A percentile compares a stretch with the other conserved stretches of the same genome.
phyloP scores from a whole-genome alignment of 208 protist species.

The Crithidia expoeki region DNA sequence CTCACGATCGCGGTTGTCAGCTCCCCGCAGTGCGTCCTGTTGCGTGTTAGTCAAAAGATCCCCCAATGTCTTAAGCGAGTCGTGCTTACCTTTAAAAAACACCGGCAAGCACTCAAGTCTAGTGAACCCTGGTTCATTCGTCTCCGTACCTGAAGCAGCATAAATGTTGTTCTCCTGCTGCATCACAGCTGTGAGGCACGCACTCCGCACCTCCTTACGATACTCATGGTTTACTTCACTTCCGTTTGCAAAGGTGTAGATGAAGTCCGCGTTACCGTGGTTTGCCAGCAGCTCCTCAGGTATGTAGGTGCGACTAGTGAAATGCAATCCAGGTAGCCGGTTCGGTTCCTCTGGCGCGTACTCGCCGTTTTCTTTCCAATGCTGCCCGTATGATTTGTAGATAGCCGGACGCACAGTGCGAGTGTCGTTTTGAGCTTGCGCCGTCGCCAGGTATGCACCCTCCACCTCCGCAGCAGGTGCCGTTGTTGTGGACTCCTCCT shows the following conservation, averaged over 20 bases:
- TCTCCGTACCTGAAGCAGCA: no score
- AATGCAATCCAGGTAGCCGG: constrained; percentile 26
- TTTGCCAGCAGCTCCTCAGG: constrained; percentile 22
- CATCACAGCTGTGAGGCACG: not conserved
- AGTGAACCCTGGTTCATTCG: no score
- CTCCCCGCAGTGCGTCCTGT: not conserved
- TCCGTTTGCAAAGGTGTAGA: constrained; percentile 97
- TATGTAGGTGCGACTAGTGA: constrained; percentile 34
- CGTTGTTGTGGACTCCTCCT: no score
- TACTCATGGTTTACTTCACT: constrained; percentile 71
- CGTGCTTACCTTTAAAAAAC: not conserved
- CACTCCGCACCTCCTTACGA: constrained; percentile 23
- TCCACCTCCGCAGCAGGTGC: no score
- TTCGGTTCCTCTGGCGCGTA: not conserved
- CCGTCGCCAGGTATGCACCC: no score
- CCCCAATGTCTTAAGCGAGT: not conserved
- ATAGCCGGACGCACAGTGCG: no score
- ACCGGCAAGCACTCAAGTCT: no score
- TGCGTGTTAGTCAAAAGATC: no score
- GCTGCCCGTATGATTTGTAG: no score
- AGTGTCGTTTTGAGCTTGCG: no score
- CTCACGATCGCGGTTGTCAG: constrained; percentile 60
- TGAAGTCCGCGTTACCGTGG: constrained; percentile 77
- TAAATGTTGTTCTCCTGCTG: no score
- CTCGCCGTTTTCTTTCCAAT: constrained; percentile 1